Base-by-base conservation (phyloP, 1,284 basidiomycete species). In the Leccinum subrobustum region DNA sequence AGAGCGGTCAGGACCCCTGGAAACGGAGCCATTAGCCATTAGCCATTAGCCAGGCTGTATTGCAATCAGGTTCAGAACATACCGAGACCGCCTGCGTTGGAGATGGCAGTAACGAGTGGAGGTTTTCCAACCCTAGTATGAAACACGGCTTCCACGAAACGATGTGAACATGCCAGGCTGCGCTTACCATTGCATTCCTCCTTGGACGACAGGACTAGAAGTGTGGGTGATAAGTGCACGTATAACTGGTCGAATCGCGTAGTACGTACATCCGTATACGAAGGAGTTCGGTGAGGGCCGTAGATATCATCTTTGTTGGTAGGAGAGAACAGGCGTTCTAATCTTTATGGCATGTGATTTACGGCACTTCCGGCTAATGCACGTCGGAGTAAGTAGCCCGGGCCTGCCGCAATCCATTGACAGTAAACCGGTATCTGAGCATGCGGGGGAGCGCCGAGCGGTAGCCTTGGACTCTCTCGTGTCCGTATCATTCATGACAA, bases 11-110 rank as follows among this genome's bases (percentile, higher is more conserved):
- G 78, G 62, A 97, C 84, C 14, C 88, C 88, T 88, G 66, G 23
- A 9, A 31, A 62, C 14, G 27, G n/a, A 52, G 18, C 2, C 9
- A 33, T 63, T 35, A 31, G 20, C 54, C 9, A 33, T 63, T 35
- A 31, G 20, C 54, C 52, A 57, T 35, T n/a, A 27, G 23, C n/a
- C 25, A 25, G 18, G 52, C 59, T 56, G 16, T 3, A 54, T 53
- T 58, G 14, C 52, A 56, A 16, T 51, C 39, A 55, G 27, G 9
- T 18, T 53, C 35, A 11, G 59, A 31, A 73, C 78, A 55, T 56
- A 77, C 93, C 94, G 23, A 96, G 80, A 23, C 89, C 95, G 6
- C 95, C 95, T 0, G 92, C 93, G 61, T 94, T 86, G 18, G 91
- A 93, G 3, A 96, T 89, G 0, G 93, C 94, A 12, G 92, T 86